These are phyloP conservation scores for Podospora appendiculata DNA, from an alignment of 495 filamentous ascomycete genomes.

Conservation along the genomic window DNA sequence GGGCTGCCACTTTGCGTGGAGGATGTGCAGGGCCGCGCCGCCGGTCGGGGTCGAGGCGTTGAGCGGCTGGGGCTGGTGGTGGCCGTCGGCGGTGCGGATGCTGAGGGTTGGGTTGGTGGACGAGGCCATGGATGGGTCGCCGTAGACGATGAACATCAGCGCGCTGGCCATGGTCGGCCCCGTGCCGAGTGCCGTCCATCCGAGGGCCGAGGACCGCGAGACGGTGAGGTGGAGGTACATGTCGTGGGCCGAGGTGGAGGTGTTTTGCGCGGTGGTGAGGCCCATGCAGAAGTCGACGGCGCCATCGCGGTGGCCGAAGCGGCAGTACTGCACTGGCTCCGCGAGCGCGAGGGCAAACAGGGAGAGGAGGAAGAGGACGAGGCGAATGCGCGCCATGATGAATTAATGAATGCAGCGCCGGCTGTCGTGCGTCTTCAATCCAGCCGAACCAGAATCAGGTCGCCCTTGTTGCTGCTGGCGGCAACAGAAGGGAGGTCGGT, in stretches of 20 bases:
- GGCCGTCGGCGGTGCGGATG: slow-evolving; percentile 18
- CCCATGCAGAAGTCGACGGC: slow-evolving; percentile 21
- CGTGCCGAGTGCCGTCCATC: slow-evolving; percentile 25
- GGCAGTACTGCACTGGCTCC: slow-evolving; percentile 20
- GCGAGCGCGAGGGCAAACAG: neutral
- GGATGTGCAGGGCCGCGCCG: neutral
- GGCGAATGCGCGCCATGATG: neutral
- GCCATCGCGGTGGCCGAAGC: slow-evolving; percentile 7
- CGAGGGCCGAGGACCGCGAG: slow-evolving; percentile 5
- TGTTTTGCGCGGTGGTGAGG: slow-evolving; percentile 10
- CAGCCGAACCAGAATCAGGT: too few relatives aligned
- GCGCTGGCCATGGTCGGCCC: slow-evolving; percentile 20
- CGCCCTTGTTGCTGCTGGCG: too few relatives aligned
- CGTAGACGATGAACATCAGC: slow-evolving; percentile 25
- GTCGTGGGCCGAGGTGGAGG: slow-evolving; percentile 13
- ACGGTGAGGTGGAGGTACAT: slow-evolving; percentile 15
- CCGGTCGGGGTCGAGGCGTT: neutral
- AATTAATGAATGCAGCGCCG: too few relatives aligned
- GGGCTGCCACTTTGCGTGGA: slow-evolving; percentile 1
- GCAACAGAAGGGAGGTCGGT: too few relatives aligned
- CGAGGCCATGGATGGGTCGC: slow-evolving; percentile 10
- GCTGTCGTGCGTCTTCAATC: too few relatives aligned
- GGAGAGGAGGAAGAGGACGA: slow-evolving; percentile 1
- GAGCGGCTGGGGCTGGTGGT: slow-evolving; percentile 13
- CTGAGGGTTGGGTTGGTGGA: slow-evolving; percentile 14